A percentile compares a stretch with the other conserved stretches of the same genome.
Evolutionary conservation across 805 yeast species (phyloP).

Genomic region (Cephaloascus albidus): DNA sequence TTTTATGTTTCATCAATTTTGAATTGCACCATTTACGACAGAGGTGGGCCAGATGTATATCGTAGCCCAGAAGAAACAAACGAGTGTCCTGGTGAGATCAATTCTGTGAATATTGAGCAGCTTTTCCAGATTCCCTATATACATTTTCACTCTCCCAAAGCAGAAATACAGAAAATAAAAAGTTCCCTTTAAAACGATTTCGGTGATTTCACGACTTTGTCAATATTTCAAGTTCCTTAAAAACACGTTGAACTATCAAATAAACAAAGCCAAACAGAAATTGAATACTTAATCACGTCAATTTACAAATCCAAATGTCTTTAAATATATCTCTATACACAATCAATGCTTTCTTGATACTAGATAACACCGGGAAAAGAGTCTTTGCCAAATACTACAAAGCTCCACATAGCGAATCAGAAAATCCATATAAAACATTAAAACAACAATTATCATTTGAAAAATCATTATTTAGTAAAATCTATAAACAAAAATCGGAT

Average conservation of each 20-base stretch:
- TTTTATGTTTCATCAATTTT: too few relatives aligned
- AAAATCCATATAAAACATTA: constrained; percentile 27
- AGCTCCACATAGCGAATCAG: constrained; percentile 39
- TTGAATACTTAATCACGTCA: not conserved
- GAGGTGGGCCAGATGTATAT: too few relatives aligned
- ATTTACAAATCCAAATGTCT: constrained; percentile 23
- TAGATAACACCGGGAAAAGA: constrained; percentile 76
- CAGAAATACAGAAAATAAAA: too few relatives aligned
- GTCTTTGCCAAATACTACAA: constrained; percentile 79
- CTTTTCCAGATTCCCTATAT: too few relatives aligned
- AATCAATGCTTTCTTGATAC: constrained; percentile 67
- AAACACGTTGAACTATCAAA: not conserved
- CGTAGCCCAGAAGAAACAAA: too few relatives aligned
- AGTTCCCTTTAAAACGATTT: not conserved
- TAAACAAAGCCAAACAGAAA: not conserved
- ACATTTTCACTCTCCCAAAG: too few relatives aligned
- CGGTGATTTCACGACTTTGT: not conserved
- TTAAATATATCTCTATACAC: constrained; percentile 64
- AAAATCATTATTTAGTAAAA: constrained; percentile 56
- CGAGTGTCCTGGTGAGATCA: too few relatives aligned
- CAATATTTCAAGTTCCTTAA: not conserved
- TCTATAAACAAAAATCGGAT: constrained; percentile 75
- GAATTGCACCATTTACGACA: too few relatives aligned
- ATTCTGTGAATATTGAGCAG: too few relatives aligned
- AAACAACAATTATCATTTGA: constrained; percentile 77